Percentiles rank a stretch among this genome's conserved stretches.
These are phyloP conservation scores for Paralagenidium karlingii DNA, from an alignment of 352 stramenopile species.

Conservation along the genomic window DNA sequence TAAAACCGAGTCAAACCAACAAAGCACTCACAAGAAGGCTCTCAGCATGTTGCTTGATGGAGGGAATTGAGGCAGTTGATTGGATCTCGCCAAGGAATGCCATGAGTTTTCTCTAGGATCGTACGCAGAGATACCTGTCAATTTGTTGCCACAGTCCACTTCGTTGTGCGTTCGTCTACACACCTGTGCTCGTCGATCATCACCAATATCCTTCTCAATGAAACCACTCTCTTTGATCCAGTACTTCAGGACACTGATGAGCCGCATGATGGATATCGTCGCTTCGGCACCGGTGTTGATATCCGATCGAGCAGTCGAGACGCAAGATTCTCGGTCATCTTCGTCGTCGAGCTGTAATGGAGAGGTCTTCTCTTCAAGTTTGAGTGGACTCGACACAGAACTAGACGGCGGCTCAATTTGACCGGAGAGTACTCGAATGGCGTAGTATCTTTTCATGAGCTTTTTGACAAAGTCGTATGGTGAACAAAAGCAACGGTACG, in stretches of 20 bases:
- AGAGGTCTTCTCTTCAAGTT: too few relatives aligned
- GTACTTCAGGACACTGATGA: constrained; percentile 79
- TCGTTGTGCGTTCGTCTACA: neutral
- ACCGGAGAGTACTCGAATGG: too few relatives aligned
- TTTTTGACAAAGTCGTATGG: constrained; percentile 84
- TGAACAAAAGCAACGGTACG: constrained; percentile 68
- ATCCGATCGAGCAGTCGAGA: too few relatives aligned
- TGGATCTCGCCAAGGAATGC: constrained; percentile 65
- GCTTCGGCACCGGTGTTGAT: constrained; percentile 73
- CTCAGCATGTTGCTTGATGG: constrained; percentile 63
- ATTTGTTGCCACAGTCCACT: neutral
- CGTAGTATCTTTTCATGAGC: constrained; percentile 74
- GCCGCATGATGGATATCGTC: constrained; percentile 77
- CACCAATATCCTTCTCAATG: constrained; percentile 59
- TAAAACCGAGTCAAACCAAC: too few relatives aligned
- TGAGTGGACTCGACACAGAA: too few relatives aligned
- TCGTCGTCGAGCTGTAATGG: too few relatives aligned
- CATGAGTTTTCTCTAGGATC: constrained; percentile 63
- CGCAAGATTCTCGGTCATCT: too few relatives aligned
- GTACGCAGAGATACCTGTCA: neutral
- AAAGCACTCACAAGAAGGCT: too few relatives aligned
- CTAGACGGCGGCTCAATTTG: too few relatives aligned
- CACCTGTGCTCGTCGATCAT: constrained; percentile 50
- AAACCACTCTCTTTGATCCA: constrained; percentile 83
- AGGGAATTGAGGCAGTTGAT: constrained; percentile 52